These are phyloP conservation scores for Russula abietina DNA, from an alignment of 768 basidiomycete genomes.

Conservation along the genomic window DNA sequence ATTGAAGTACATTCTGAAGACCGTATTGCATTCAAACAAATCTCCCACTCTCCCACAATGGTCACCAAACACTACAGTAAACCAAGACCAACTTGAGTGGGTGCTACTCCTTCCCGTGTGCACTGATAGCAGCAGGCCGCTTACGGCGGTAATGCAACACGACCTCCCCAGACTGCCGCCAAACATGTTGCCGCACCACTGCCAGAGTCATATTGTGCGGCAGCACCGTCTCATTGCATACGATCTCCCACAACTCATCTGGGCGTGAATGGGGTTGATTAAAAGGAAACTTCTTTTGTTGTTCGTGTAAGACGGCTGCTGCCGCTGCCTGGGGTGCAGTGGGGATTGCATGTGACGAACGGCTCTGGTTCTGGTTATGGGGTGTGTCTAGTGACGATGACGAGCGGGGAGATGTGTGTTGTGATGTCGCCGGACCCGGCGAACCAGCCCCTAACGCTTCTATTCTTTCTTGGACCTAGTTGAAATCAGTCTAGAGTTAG, in stretches of 20 bases:
- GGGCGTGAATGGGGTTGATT: constrained; percentile 23
- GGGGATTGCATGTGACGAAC: constrained; percentile 5
- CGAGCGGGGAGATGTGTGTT: constrained; percentile 29
- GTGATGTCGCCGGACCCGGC: constrained; percentile 27
- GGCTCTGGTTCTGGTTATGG: constrained; percentile 20
- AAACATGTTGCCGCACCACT: constrained; percentile 83
- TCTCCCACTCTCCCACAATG: too few species aligned
- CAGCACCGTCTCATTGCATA: constrained; percentile 81
- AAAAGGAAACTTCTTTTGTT: not conserved
- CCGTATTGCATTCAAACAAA: too few species aligned
- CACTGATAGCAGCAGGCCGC: not conserved
- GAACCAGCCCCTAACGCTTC: constrained; percentile 43
- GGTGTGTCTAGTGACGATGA: constrained; percentile 38
- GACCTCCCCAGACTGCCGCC: constrained; percentile 70
- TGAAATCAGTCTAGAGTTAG: not conserved
- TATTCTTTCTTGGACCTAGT: constrained; percentile 77
- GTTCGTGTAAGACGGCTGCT: constrained; percentile 28
- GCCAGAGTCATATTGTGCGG: constrained; percentile 87
- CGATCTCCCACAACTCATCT: constrained; percentile 77
- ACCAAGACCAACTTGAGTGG: too few species aligned
- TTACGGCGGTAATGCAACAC: constrained; percentile 67
- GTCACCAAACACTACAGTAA: too few species aligned
- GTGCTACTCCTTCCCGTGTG: not conserved
- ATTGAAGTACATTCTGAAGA: too few species aligned
- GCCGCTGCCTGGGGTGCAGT: not conserved